Evolutionary conservation across 1,139 yeast species (phyloP).

Genomic region (Groenewaldozyma auringiensis): DNA sequence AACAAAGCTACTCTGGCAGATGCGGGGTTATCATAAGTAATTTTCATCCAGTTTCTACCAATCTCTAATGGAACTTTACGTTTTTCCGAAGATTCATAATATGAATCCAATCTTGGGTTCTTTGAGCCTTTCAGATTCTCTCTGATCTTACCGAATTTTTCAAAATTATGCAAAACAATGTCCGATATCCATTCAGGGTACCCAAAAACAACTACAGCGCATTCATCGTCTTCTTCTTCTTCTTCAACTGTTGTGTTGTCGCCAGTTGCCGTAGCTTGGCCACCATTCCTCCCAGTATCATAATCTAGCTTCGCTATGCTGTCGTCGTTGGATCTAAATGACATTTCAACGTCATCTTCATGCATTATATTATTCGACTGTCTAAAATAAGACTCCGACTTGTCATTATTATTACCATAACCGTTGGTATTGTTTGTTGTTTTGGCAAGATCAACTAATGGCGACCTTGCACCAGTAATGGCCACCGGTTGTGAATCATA

Average conservation of each 20-base stretch:
- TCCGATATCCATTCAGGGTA: constrained; percentile 71
- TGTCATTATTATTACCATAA: background rate
- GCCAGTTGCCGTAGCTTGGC: background rate
- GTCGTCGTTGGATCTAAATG: background rate
- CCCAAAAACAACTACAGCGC: constrained; percentile 73
- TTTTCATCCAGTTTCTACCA: constrained; percentile 82
- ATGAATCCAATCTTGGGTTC: constrained; percentile 7
- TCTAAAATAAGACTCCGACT: background rate
- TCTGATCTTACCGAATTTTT: constrained; percentile 70
- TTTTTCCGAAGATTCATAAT: constrained; percentile 6
- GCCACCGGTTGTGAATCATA: constrained; percentile 16
- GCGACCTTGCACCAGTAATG: background rate
- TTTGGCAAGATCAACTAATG: background rate
- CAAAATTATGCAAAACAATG: constrained; percentile 63
- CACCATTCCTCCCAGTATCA: too few species aligned
- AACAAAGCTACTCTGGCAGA: constrained; percentile 77
- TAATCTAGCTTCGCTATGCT: background rate
- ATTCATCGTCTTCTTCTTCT: background rate
- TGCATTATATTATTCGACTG: background rate
- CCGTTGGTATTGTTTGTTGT: background rate
- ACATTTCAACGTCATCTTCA: background rate
- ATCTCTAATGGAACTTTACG: constrained; percentile 64
- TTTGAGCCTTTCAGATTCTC: constrained; percentile 51
- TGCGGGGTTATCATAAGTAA: constrained; percentile 69
- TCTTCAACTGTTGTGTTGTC: background rate